Conservation (phyloP, 1,284 basidiomycete species). For the Trichosporon sp. region DNA sequence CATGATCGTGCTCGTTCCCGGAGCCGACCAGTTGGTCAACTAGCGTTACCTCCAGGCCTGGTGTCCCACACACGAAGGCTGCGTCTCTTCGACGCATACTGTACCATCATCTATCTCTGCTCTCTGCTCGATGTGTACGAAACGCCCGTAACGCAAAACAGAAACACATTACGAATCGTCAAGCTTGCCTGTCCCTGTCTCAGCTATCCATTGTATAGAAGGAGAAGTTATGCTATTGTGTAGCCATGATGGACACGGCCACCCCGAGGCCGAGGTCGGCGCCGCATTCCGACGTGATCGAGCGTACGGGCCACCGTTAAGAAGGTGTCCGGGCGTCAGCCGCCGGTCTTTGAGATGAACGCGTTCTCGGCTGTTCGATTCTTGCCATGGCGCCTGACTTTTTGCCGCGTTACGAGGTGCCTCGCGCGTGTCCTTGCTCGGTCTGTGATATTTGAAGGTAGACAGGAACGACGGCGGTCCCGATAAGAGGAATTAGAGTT, state of each 20-base stretch:
- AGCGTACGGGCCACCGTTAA: neutral
- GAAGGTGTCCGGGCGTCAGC: neutral
- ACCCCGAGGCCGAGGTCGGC: neutral
- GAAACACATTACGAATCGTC: neutral
- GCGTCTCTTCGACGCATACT: neutral
- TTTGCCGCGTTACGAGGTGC: neutral
- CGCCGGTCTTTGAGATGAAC: neutral
- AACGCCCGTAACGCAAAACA: neutral
- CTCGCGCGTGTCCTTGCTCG: conserved; percentile 4
- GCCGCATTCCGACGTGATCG: neutral
- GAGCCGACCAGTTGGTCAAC: conserved; percentile 9
- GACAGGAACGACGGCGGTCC: neutral
- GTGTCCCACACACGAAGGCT: neutral
- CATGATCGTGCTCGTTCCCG: conserved; percentile 47
- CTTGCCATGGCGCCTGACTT: neutral
- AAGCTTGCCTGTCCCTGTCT: neutral
- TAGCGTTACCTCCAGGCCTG: neutral
- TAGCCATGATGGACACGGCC: neutral
- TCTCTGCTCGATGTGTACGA: neutral
- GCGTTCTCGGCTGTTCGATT: neutral
- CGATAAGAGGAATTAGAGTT: conserved; percentile 6
- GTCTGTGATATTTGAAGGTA: neutral
- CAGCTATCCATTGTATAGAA: neutral
- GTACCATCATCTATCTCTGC: neutral
- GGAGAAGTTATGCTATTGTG: neutral